phyloP scores from a whole-genome alignment of 345 rosid species.

The Syzygium grande region DNA sequence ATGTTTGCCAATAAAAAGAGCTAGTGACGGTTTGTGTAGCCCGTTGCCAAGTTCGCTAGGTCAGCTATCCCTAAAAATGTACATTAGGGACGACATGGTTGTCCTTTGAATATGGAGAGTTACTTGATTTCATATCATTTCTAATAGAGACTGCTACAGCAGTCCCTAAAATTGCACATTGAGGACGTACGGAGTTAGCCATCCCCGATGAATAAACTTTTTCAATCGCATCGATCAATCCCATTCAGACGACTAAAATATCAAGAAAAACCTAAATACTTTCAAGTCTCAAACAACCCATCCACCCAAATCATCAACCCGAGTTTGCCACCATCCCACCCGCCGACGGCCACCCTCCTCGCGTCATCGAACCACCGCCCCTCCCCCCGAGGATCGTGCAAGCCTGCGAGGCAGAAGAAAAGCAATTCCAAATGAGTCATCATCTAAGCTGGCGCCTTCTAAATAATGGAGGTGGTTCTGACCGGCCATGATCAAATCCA shows the following conservation, averaged over 20 bases:
- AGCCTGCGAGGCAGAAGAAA: background rate
- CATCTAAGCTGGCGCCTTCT: background rate
- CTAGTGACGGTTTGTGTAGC: background rate
- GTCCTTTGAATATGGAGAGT: background rate
- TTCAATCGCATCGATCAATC: background rate
- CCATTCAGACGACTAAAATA: background rate
- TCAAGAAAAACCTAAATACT: background rate
- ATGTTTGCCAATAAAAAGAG: background rate
- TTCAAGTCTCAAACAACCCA: background rate
- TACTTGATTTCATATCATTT: background rate
- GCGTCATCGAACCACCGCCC: background rate
- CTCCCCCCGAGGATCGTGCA: background rate
- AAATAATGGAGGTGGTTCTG: background rate
- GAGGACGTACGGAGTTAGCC: background rate
- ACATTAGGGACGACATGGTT: background rate
- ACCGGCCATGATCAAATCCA: background rate
- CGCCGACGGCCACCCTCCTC: background rate
- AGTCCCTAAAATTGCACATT: background rate
- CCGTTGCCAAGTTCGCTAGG: background rate
- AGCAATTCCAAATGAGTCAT: background rate
- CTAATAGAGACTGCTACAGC: background rate
- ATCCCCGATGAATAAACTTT: background rate
- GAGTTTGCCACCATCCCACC: background rate
- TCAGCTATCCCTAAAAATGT: background rate
- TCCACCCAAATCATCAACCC: background rate